Conservation (phyloP, 1,139 yeast species). For the Hansenula sp. region DNA sequence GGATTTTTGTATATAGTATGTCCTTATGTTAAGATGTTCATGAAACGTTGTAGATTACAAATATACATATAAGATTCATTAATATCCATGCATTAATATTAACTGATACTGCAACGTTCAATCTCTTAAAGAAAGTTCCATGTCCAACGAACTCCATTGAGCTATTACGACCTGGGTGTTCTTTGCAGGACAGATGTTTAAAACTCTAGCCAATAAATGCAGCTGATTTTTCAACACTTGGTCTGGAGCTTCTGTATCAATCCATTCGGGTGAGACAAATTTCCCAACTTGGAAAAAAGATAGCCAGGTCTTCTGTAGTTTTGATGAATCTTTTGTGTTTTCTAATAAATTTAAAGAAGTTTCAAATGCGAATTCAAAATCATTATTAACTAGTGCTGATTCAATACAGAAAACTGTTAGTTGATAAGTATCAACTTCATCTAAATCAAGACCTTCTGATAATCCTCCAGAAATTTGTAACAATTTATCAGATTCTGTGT, state of each 20-base stretch:
- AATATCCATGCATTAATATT: background rate
- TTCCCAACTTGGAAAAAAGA: slow-evolving; percentile 58
- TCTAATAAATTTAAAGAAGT: slow-evolving; percentile 29
- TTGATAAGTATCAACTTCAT: slow-evolving; percentile 7
- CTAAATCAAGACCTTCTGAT: slow-evolving; percentile 28
- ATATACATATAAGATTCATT: too few relatives aligned
- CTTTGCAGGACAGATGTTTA: slow-evolving; percentile 38
- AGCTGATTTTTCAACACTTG: slow-evolving; percentile 40
- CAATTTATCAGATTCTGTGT: slow-evolving; percentile 43
- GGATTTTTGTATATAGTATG: background rate
- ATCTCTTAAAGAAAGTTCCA: slow-evolving; percentile 25
- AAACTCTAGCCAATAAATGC: slow-evolving; percentile 42
- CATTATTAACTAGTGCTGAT: slow-evolving; percentile 48
- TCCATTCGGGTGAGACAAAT: slow-evolving; percentile 42
- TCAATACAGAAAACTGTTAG: slow-evolving; percentile 41
- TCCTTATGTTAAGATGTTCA: background rate
- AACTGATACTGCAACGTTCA: background rate
- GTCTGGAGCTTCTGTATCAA: slow-evolving; percentile 31
- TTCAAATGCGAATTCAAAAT: slow-evolving; percentile 50
- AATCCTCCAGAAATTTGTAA: slow-evolving; percentile 40
- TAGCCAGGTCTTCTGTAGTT: slow-evolving; percentile 47
- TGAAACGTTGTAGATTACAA: too few relatives aligned
- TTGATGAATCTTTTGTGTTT: slow-evolving; percentile 5
- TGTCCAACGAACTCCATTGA: slow-evolving; percentile 39
- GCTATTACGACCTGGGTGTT: slow-evolving; percentile 34